Conservation (phyloP, 2,329 filamentous ascomycete genomes). For the Myriosclerotinia curreyana region DNA sequence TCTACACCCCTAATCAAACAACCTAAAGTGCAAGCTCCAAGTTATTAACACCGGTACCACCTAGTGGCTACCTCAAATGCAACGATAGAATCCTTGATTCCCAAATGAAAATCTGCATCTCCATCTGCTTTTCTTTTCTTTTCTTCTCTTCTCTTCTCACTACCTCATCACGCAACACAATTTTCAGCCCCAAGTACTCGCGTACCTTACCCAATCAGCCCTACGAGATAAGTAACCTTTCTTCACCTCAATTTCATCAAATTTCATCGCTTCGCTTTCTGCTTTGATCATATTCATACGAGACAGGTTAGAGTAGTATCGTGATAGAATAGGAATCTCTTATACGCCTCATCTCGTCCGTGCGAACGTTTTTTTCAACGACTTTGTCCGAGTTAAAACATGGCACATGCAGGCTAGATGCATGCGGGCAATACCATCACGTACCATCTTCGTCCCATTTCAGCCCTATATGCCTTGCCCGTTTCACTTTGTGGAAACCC, state of each 20-base stretch:
- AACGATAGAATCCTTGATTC: not conserved
- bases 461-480: not conserved
- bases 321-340: not conserved
- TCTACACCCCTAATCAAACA: not conserved
- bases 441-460: not conserved
- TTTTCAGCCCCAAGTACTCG: not conserved
- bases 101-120: too few relatives aligned
- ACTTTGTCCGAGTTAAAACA: not conserved
- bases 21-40: not conserved
- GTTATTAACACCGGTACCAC: not conserved
- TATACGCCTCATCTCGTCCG: not conserved
- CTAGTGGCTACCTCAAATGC: not conserved
- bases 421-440: not conserved
- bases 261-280: not conserved
- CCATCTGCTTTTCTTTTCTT: too few relatives aligned
- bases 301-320: not conserved
- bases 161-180: slow-evolving; percentile 10
- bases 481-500: not conserved
- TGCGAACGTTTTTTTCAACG: not conserved
- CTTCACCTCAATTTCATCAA: not conserved
- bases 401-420: not conserved
- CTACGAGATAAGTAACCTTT: not conserved
- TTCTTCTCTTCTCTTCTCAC: too few relatives aligned
- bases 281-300: not conserved
- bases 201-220: slow-evolving; percentile 14